Evolutionary conservation across 2,329 filamentous ascomycete genomes (phyloP).

Genomic region (Zymoseptoria crescenta): DNA sequence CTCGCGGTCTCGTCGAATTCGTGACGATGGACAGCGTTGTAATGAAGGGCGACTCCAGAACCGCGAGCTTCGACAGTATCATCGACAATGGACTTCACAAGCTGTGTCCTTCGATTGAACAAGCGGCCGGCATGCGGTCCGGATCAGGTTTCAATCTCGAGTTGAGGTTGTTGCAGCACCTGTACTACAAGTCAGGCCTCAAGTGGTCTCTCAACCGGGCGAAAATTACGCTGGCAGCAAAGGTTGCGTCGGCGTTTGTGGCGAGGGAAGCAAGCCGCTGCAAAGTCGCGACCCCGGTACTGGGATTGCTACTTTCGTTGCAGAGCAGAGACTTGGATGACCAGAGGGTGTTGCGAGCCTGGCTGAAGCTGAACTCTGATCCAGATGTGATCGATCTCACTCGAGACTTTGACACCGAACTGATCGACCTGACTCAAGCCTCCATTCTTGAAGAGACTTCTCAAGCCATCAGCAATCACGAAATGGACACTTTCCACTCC

Average conservation of each 20-base stretch:
- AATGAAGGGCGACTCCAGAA: constrained; percentile 1
- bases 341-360: not conserved
- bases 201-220: not conserved
- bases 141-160: not conserved
- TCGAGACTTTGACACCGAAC: not conserved
- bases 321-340: constrained; percentile 2
- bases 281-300: not conserved
- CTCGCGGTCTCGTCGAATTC: constrained; percentile 4
- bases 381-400: not conserved
- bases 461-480: not conserved
- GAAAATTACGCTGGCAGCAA: constrained; percentile 5
- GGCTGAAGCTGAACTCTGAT: not conserved
- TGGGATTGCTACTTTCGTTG: constrained; percentile 5
- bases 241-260: constrained; percentile 3
- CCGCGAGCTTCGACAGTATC: constrained; percentile 1
- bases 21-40: constrained; percentile 4
- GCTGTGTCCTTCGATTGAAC: constrained; percentile 7
- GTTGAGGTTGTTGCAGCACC: constrained; percentile 2
- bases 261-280: not conserved
- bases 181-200: not conserved
- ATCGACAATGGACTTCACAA: constrained; percentile 3
- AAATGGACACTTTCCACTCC: not conserved
- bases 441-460: not conserved
- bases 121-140: not conserved
- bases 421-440: not conserved